Conservation (phyloP, 2,329 filamentous ascomycete genomes). For the Penicillium sp. region DNA sequence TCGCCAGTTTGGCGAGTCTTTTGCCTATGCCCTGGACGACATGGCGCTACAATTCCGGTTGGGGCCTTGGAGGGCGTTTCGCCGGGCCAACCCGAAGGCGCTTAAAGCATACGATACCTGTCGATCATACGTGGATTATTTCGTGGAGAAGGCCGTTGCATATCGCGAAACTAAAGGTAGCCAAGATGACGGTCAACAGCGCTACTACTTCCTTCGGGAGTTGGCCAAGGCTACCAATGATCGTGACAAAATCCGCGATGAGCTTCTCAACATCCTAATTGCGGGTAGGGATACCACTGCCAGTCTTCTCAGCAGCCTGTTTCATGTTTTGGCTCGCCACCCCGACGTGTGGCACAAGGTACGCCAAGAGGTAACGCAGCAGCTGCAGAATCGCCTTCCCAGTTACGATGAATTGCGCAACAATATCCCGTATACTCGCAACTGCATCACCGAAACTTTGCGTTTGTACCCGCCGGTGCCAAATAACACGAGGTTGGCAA, state of each 20-base stretch:
- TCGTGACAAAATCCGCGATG: conserved; percentile 42
- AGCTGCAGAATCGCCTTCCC: conserved; percentile 23
- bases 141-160: conserved; percentile 42
- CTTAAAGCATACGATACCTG: conserved; percentile 10
- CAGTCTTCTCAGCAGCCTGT: conserved; percentile 40
- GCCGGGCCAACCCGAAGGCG: too few relatives aligned
- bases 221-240: conserved; percentile 46
- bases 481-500: conserved; percentile 38
- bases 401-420: too few relatives aligned
- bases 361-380: conserved; percentile 27
- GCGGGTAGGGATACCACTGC: conserved; percentile 56
- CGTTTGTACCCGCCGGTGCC: conserved; percentile 46
- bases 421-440: too few relatives aligned
- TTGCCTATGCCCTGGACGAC: too few relatives aligned
- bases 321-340: conserved; percentile 47
- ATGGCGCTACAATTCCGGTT: too few relatives aligned
- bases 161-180: conserved; percentile 18
- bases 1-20: too few relatives aligned
- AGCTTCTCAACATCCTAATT: conserved; percentile 50
- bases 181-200: conserved; percentile 18
- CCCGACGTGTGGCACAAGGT: conserved; percentile 39
- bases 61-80: too few relatives aligned
- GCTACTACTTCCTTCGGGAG: conserved; percentile 50
- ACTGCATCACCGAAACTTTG: conserved; percentile 30
- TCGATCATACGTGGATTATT: conserved; percentile 26